Evolutionary conservation across 176 grass and related monocot genomes (phyloP).

Genomic region (Elaeis guineensis): DNA sequence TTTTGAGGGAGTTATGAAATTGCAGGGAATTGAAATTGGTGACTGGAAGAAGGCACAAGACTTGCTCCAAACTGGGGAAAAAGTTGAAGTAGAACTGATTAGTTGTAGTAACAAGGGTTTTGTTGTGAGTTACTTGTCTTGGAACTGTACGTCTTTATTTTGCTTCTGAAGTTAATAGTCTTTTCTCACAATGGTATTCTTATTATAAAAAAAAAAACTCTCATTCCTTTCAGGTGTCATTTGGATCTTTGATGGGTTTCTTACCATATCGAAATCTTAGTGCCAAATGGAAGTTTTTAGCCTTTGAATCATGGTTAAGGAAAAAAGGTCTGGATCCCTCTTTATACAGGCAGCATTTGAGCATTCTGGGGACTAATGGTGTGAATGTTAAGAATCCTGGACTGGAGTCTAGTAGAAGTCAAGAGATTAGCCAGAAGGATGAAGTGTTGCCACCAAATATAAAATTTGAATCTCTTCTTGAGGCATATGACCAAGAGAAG

Average conservation of each 20-base stretch:
- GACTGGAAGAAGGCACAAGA: constrained; percentile 60
- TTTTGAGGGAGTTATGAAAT: not conserved
- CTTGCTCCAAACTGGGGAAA: constrained; percentile 56
- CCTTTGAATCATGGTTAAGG: constrained; percentile 89
- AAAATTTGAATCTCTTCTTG: constrained; percentile 75
- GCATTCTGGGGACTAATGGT: constrained; percentile 40
- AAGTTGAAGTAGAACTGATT: constrained; percentile 77
- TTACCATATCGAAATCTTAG: constrained; percentile 83
- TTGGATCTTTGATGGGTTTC: constrained; percentile 76
- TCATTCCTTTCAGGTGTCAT: constrained; percentile 57
- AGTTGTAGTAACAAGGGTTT: constrained; percentile 82
- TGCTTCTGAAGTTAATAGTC: constrained; percentile 1
- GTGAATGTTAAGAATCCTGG: constrained; percentile 28
- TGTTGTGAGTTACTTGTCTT: constrained; percentile 52
- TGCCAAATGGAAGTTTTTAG: constrained; percentile 77
- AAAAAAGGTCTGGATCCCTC: constrained; percentile 70
- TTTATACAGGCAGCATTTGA: constrained; percentile 49
- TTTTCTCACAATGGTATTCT: not conserved
- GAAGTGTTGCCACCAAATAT: constrained; percentile 35
- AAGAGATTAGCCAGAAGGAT: constrained; percentile 32
- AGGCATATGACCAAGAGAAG: constrained; percentile 70
- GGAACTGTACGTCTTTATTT: not conserved
- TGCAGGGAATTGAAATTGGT: constrained; percentile 22
- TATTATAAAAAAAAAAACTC: not conserved
- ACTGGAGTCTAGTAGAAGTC: constrained; percentile 28